Evolutionary conservation across 2,329 filamentous ascomycete genomes (phyloP), one percentile per base, ranked within the genome.

Genomic region (Penicillium sp.): DNA sequence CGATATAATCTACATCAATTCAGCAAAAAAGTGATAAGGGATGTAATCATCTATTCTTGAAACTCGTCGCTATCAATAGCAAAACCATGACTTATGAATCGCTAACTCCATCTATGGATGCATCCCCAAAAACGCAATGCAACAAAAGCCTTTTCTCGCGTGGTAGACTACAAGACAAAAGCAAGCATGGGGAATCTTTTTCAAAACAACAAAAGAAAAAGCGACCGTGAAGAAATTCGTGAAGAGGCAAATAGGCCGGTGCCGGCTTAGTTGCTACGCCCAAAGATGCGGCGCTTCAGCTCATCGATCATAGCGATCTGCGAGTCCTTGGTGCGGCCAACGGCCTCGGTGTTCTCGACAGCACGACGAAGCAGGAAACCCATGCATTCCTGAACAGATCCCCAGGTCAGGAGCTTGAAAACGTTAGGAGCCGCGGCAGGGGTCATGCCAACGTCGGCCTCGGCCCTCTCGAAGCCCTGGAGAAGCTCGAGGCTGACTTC

Each of bases 281-380:
- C 60, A 50, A 75, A 65, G 11, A 53, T 63, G 49, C 75, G 67
- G 43, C 74, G 73, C 64, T 71, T 71, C 58, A 77, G 41, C 55
- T 77, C 75, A 7, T 48, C 58, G 47, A 72, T 65, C 75, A 77
- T 77, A 1, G 75, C 75, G 14, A 73, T 57, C 67, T 74, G 74
- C 12, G 75, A 77, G 50, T 77, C 68, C 67, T 76, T 77, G 1
- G 85, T 87, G 57, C 86, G 74, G 17, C 78, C 75, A 47, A 85
- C 83, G 5, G 86, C 85, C 75, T 88, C 86, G 66, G 83, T 84
- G 71, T 93, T 93, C 81, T 93, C 90, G 49, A 92, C 82, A 22
- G 88, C 88, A 17, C 89, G 82, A 42, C 90, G 79, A 37, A 90
- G 78, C 49, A 81, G 64, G 66, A 86, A 88, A 63, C 85, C 84